A percentile compares a stretch with the other conserved stretches of the same genome.
Conservation (phyloP, 108 stramenopile species). For the Fragilariopsis cylindrus region DNA sequence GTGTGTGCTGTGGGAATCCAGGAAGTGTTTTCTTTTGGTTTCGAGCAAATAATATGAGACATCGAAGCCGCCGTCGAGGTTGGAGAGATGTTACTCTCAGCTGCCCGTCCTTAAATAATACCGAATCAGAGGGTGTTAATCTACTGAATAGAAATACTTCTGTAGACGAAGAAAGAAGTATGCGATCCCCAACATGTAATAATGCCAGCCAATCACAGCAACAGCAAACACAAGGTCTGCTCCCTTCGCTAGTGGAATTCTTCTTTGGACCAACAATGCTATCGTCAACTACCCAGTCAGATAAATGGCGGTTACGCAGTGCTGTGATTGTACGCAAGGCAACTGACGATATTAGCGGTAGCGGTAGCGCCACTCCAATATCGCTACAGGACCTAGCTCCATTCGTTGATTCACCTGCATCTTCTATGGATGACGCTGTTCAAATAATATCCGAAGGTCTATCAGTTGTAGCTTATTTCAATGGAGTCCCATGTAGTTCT, state of each 20-base stretch:
- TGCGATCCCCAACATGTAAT: constrained; percentile 12
- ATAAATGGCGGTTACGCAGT: constrained; percentile 76
- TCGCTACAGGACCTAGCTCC: constrained; percentile 61
- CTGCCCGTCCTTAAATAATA: neutral
- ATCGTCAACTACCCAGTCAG: constrained; percentile 40
- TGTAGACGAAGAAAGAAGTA: constrained; percentile 10
- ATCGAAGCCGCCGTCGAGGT: constrained; percentile 23
- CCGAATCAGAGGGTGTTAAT: neutral
- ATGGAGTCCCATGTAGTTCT: constrained; percentile 58
- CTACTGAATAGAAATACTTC: constrained; percentile 27
- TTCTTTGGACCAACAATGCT: constrained; percentile 70
- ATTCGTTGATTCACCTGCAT: constrained; percentile 70
- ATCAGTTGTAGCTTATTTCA: constrained; percentile 71
- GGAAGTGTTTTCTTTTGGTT: constrained; percentile 68
- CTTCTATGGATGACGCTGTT: constrained; percentile 35
- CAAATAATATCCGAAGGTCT: constrained; percentile 49
- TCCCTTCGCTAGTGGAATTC: constrained; percentile 79
- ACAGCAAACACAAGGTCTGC: constrained; percentile 54
- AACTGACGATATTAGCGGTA: constrained; percentile 22
- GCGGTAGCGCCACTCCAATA: constrained; percentile 20
- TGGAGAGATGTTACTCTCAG: constrained; percentile 42
- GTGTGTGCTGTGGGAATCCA: constrained; percentile 71
- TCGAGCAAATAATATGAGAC: constrained; percentile 50
- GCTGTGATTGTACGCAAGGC: constrained; percentile 51
- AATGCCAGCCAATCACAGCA: constrained; percentile 6